A percentile compares a stretch with the other conserved stretches of the same genome.
These are phyloP conservation scores for Auriscalpium orientale DNA, from an alignment of 768 basidiomycete genomes.

Conservation along the genomic window DNA sequence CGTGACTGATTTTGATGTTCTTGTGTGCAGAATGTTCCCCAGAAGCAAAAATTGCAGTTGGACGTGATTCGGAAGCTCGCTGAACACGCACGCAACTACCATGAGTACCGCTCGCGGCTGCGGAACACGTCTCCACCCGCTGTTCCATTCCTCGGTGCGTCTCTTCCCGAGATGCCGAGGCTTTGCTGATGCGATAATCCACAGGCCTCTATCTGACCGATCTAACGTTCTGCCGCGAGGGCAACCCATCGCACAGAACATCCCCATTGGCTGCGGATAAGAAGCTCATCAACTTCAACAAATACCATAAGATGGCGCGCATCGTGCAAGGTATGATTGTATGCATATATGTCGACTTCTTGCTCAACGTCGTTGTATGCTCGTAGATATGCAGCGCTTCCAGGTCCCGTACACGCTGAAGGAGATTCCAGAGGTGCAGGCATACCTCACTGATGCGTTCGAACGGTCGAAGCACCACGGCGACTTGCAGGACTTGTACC, in stretches of 20 bases:
- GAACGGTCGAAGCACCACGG: conserved; percentile 69
- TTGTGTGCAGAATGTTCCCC: conserved; percentile 60
- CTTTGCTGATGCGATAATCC: conserved; percentile 13
- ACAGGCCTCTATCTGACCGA: conserved; percentile 82
- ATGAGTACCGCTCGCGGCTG: conserved; percentile 83
- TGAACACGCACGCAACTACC: conserved; percentile 85
- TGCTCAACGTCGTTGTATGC: background rate
- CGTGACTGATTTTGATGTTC: background rate
- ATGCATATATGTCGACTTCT: background rate
- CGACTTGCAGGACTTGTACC: conserved; percentile 81
- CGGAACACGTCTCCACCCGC: conserved; percentile 88
- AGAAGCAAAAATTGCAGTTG: conserved; percentile 76
- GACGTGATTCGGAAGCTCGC: conserved; percentile 79
- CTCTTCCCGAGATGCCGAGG: background rate
- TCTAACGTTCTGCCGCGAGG: conserved; percentile 92
- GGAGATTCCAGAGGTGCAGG: conserved; percentile 84
- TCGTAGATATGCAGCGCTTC: conserved; percentile 84
- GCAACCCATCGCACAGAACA: conserved; percentile 79
- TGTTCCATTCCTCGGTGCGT: conserved; percentile 86
- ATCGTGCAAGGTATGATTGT: conserved; percentile 63
- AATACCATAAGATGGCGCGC: conserved; percentile 84
- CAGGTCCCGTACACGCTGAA: conserved; percentile 82
- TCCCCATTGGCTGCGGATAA: conserved; percentile 70
- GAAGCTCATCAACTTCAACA: conserved; percentile 91
- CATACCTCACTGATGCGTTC: conserved; percentile 66